A percentile compares a stretch with the other conserved stretches of the same genome.
phyloP scores from a whole-genome alignment of 2,329 filamentous ascomycete species.

The Stagonosporopsis tanaceti region DNA sequence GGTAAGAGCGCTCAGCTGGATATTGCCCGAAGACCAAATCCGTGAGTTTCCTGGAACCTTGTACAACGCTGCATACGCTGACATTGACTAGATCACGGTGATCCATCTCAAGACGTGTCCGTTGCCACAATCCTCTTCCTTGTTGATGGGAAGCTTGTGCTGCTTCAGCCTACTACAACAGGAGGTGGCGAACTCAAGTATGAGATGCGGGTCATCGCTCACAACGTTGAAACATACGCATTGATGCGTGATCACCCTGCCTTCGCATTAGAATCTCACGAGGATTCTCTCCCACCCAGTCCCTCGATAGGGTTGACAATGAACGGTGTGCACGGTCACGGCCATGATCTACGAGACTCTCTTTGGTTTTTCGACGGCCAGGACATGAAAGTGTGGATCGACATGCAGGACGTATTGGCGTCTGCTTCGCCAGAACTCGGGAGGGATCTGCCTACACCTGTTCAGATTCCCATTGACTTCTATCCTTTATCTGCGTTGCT shows the following conservation, averaged over 20 bases:
- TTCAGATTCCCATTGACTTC: constrained; percentile 88
- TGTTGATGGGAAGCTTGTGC: constrained; percentile 95
- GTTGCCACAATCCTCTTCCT: constrained; percentile 93
- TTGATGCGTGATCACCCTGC: constrained; percentile 85
- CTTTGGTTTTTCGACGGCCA: constrained; percentile 94
- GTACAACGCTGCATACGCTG: constrained; percentile 20
- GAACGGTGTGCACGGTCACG: constrained; percentile 53
- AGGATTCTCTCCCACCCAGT: constrained; percentile 60
- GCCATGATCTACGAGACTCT: constrained; percentile 76
- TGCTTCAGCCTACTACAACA: constrained; percentile 85
- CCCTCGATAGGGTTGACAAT: constrained; percentile 57
- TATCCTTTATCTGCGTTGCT: constrained; percentile 89
- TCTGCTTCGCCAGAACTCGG: constrained; percentile 71
- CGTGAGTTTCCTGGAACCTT: constrained; percentile 54
- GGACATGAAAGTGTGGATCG: constrained; percentile 86
- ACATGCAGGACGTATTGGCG: constrained; percentile 82
- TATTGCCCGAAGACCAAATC: constrained; percentile 88
- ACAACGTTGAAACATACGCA: constrained; percentile 94
- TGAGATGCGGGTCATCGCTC: constrained; percentile 95
- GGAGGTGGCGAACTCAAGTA: constrained; percentile 90
- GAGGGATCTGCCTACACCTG: constrained; percentile 75
- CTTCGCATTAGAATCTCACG: constrained; percentile 54
- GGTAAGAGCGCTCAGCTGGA: constrained; percentile 94
- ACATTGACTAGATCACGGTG: constrained; percentile 70
- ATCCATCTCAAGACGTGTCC: constrained; percentile 93